Evolutionary conservation across 495 filamentous ascomycete genomes (phyloP).

Genomic region (Neurospora sp.): DNA sequence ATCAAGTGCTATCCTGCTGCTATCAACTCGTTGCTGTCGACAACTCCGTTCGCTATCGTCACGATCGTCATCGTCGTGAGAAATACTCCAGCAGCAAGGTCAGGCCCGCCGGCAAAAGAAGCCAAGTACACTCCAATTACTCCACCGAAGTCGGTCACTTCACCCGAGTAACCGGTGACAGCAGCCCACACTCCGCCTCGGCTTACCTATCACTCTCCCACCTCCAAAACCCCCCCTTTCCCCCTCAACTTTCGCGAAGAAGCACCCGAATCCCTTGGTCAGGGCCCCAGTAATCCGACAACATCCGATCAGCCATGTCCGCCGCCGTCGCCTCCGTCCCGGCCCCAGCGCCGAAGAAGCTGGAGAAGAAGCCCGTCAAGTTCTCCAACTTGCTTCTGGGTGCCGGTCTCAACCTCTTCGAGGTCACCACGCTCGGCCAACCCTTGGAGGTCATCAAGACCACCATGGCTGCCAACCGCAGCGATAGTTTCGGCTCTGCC

Average conservation of each 20-base stretch:
- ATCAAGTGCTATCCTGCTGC: background rate
- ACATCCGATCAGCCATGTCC: slow-evolving; percentile 45
- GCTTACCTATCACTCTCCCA: slow-evolving; percentile 6
- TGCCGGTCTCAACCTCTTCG: slow-evolving; percentile 95
- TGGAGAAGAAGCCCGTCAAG: slow-evolving; percentile 99
- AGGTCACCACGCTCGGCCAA: slow-evolving; percentile 67
- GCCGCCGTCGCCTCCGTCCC: slow-evolving; percentile 44
- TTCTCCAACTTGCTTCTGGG: slow-evolving; percentile 97
- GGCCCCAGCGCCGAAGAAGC: slow-evolving; percentile 40
- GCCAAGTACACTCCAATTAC: background rate
- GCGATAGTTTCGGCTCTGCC: slow-evolving; percentile 74
- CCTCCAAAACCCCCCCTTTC: slow-evolving; percentile 5
- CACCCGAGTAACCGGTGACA: slow-evolving; percentile 1
- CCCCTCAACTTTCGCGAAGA: slow-evolving; percentile 48
- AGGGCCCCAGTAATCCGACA: slow-evolving; percentile 55
- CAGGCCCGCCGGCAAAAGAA: background rate
- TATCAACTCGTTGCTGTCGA: background rate
- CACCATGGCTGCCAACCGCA: slow-evolving; percentile 94
- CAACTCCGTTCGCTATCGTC: background rate
- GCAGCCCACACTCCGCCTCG: slow-evolving; percentile 1
- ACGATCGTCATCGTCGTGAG: background rate
- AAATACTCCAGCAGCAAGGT: background rate
- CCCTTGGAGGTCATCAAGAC: slow-evolving; percentile 98
- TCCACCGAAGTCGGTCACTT: background rate
- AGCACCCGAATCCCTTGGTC: slow-evolving; percentile 87